phyloP scores from a whole-genome alignment of 495 filamentous ascomycete species.

The Penicillium goetzii region DNA sequence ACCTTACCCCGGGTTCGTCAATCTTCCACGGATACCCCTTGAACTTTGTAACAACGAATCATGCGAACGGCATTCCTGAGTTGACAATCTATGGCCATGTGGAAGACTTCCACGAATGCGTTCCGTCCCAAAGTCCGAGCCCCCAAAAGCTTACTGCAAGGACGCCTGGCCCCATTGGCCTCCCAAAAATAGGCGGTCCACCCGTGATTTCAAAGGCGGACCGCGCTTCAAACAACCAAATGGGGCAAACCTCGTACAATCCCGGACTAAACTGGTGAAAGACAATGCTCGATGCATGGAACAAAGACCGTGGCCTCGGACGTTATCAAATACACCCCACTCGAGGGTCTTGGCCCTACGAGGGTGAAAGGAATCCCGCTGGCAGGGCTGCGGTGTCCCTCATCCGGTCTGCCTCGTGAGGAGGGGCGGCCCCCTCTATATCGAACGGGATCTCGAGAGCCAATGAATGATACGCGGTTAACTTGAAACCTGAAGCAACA shows the following conservation, averaged over 20 bases:
- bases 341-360: not conserved
- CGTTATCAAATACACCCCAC: not conserved
- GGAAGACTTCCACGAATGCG: not conserved
- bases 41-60: not conserved
- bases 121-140: not conserved
- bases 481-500: not conserved
- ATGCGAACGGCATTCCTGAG: not conserved
- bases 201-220: conserved; percentile 4
- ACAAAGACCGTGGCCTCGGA: not conserved
- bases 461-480: not conserved
- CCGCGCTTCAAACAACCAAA: conserved; percentile 3
- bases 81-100: not conserved
- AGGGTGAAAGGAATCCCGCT: not conserved
- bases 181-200: conserved; percentile 14
- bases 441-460: not conserved
- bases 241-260: conserved; percentile 1
- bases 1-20: too few species aligned
- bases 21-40: not conserved
- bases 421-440: not conserved
- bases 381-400: not conserved
- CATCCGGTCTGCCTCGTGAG: not conserved
- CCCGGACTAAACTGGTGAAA: not conserved
- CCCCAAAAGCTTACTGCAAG: conserved; percentile 2
- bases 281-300: not conserved
- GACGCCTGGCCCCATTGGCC: conserved; percentile 8